phyloP scores from a whole-genome alignment of 2,329 filamentous ascomycete species.

The Venturia nashicola region DNA sequence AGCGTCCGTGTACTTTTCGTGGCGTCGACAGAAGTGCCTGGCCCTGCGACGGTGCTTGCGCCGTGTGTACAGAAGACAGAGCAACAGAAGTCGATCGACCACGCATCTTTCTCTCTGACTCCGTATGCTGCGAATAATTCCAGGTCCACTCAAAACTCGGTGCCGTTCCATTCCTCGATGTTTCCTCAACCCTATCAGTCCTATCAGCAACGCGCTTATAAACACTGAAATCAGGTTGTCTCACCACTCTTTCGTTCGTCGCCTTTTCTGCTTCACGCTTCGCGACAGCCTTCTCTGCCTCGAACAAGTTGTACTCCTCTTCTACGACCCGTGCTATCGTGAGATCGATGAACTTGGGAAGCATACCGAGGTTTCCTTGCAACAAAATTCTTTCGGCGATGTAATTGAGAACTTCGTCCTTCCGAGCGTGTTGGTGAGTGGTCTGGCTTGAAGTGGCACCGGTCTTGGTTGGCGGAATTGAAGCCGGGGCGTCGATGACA shows the following conservation, averaged over 20 bases:
- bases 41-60: background rate
- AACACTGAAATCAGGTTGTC: background rate
- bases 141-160: background rate
- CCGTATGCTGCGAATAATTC: background rate
- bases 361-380: background rate
- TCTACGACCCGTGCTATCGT: background rate
- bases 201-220: background rate
- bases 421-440: background rate
- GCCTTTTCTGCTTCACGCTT: background rate
- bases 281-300: background rate
- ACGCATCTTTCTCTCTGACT: background rate
- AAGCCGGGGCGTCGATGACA: background rate
- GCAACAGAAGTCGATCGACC: background rate
- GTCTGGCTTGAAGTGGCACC: too few relatives aligned
- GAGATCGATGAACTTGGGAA: background rate
- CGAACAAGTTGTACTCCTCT: background rate
- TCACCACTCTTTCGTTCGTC: background rate
- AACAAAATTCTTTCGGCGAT: background rate
- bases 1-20: background rate
- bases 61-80: background rate
- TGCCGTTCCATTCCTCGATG: too few relatives aligned
- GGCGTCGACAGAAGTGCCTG: background rate
- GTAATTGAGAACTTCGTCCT: background rate
- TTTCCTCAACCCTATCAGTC: background rate
- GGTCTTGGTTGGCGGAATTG: background rate